Conservation (phyloP, 2,329 filamentous ascomycete species). For the Dendryphion nanum region DNA sequence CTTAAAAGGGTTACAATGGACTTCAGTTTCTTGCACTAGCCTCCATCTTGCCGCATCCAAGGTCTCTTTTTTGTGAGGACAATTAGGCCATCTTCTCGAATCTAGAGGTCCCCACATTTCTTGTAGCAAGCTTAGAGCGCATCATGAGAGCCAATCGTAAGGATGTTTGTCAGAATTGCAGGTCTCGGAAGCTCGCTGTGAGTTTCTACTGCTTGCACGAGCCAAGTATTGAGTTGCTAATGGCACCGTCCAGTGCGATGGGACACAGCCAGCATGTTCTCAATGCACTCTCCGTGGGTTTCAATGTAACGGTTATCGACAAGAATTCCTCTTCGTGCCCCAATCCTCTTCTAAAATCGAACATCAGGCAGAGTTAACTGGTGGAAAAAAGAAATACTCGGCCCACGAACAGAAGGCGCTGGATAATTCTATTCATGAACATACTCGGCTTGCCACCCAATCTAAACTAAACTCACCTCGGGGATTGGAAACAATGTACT, state of each 20-base stretch:
- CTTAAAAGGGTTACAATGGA: slow-evolving; percentile 4
- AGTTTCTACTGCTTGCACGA: background rate
- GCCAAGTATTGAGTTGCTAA: slow-evolving; percentile 2
- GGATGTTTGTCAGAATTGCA: slow-evolving; percentile 5
- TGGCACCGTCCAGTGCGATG: slow-evolving; percentile 3
- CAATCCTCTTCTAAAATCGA: slow-evolving; percentile 1
- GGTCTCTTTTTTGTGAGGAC: background rate
- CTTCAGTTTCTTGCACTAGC: background rate
- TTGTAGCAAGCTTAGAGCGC: background rate
- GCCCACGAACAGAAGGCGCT: no score
- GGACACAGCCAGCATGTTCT: slow-evolving; percentile 6
- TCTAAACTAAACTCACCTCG: no score
- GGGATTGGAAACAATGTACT: background rate
- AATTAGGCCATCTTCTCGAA: background rate
- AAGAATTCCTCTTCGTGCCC: slow-evolving; percentile 6
- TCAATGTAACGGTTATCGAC: slow-evolving; percentile 2
- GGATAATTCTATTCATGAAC: no score
- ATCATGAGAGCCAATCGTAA: slow-evolving; percentile 6
- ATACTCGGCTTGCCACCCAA: no score
- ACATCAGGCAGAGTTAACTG: slow-evolving; percentile 1
- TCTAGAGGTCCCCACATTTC: background rate
- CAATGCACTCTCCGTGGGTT: slow-evolving; percentile 5
- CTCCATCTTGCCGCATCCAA: slow-evolving; percentile 1
- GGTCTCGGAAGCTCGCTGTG: slow-evolving; percentile 5
- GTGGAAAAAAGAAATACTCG: background rate